phyloP scores from a whole-genome alignment of 106 monocot genomes.

The Xerophyta viscosa region DNA sequence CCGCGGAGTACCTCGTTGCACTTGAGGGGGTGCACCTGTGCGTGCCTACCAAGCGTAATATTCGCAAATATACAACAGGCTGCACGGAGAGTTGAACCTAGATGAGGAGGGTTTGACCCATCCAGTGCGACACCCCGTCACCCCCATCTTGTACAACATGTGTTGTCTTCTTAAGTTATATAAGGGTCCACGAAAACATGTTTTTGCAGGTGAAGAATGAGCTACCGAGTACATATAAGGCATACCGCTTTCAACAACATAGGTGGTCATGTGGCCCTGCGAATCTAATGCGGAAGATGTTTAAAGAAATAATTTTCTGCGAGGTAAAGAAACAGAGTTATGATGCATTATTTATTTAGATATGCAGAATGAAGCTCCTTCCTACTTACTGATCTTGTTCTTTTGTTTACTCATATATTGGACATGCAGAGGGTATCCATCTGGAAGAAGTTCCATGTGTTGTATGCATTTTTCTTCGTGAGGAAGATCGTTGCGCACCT shows the following conservation, averaged over 20 bases:
- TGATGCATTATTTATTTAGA: no score
- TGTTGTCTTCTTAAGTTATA: no score
- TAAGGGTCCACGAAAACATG: background rate
- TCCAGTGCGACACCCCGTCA: no score
- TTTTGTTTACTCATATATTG: background rate
- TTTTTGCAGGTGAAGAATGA: conserved; percentile 51
- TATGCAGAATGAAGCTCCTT: no score
- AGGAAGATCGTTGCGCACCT: conserved; percentile 60
- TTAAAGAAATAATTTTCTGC: conserved; percentile 35
- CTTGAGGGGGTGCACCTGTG: no score
- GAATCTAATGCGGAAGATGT: conserved; percentile 55
- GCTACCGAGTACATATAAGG: conserved; percentile 57
- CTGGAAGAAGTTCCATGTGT: conserved; percentile 55
- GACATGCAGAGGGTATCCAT: conserved; percentile 34
- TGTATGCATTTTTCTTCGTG: conserved; percentile 67
- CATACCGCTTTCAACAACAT: conserved; percentile 52
- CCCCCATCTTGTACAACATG: no score
- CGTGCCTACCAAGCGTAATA: no score
- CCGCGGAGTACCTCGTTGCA: no score
- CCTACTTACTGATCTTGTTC: no score
- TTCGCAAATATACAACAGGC: no score
- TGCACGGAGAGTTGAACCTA: no score
- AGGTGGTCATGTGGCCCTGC: conserved; percentile 65
- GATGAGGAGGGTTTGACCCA: no score
- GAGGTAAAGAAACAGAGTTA: conserved; percentile 35